Conservation (phyloP, 2,329 filamentous ascomycete genomes). For the Aurifilum marmelostoma region DNA sequence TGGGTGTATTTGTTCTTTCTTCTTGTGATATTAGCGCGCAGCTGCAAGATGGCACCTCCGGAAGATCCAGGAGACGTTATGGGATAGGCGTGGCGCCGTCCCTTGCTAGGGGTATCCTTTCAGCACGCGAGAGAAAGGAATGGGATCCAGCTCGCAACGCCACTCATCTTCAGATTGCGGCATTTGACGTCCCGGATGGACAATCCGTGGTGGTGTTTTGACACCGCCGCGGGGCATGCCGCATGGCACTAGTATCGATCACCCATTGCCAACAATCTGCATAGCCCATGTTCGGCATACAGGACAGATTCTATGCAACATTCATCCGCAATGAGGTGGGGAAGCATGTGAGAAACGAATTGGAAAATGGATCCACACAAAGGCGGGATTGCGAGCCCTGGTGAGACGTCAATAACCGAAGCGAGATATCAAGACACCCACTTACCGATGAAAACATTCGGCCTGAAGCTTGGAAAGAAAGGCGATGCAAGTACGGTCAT, state of each 20-base stretch:
- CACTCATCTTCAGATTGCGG: slow-evolving; percentile 66
- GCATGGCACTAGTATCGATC: not conserved
- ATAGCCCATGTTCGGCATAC: not conserved
- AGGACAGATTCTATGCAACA: not conserved
- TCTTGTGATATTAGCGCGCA: not conserved
- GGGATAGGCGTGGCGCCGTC: not conserved
- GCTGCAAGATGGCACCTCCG: not conserved
- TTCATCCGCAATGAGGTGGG: not conserved
- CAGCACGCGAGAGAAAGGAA: slow-evolving; percentile 55
- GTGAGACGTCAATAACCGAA: not conserved
- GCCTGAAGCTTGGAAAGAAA: slow-evolving; percentile 63
- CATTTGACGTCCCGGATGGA: slow-evolving; percentile 73
- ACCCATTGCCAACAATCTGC: not conserved
- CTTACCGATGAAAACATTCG: slow-evolving; percentile 66
- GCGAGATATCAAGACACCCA: slow-evolving; percentile 42
- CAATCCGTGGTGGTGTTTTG: slow-evolving; percentile 63
- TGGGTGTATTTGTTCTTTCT: not conserved
- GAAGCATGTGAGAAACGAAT: not conserved
- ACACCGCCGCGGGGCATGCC: not conserved
- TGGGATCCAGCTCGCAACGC: slow-evolving; percentile 71
- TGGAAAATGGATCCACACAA: not conserved
- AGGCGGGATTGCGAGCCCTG: not conserved
- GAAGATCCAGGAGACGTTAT: not conserved
- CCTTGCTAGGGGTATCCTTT: not conserved
- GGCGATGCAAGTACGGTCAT: slow-evolving; percentile 58